Evolutionary conservation across 2,329 filamentous ascomycete species (phyloP).

Genomic region (Arthrobotrys musiformis): DNA sequence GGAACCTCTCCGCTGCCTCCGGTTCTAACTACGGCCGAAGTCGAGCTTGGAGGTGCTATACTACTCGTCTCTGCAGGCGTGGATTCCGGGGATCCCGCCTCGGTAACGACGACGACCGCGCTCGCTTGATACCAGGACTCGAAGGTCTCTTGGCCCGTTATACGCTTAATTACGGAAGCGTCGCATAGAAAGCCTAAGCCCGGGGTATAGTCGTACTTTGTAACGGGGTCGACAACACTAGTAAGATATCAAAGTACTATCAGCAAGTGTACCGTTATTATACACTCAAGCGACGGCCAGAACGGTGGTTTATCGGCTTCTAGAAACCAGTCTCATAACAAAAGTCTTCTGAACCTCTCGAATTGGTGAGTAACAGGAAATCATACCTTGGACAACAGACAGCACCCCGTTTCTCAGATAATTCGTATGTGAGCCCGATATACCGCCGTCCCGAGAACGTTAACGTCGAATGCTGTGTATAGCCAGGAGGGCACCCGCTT

Average conservation of each 20-base stretch:
- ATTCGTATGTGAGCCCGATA: neutral
- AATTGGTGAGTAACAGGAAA: too few relatives aligned
- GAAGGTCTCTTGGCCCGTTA: neutral
- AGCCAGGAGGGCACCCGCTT: neutral
- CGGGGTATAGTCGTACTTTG: neutral
- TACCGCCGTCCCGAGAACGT: conserved; percentile 6
- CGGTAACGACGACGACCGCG: neutral
- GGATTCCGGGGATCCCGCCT: neutral
- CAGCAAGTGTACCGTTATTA: too few relatives aligned
- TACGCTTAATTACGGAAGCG: neutral
- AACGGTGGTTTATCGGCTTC: too few relatives aligned
- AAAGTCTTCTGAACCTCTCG: too few relatives aligned
- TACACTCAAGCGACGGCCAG: too few relatives aligned
- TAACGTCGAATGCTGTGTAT: neutral
- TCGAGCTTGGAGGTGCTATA: neutral
- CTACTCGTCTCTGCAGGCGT: neutral
- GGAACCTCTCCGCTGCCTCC: neutral
- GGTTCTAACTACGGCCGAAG: neutral
- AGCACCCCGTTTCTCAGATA: neutral
- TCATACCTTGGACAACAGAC: conserved; percentile 13
- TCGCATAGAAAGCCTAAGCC: neutral
- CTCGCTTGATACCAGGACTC: neutral
- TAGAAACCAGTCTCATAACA: neutral
- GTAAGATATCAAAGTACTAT: neutral
- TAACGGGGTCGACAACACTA: conserved; percentile 2